Percentiles rank a stretch among this genome's conserved stretches.
phyloP scores from a whole-genome alignment of 441 rosid genomes.

The Arabidopsis hybrid region DNA sequence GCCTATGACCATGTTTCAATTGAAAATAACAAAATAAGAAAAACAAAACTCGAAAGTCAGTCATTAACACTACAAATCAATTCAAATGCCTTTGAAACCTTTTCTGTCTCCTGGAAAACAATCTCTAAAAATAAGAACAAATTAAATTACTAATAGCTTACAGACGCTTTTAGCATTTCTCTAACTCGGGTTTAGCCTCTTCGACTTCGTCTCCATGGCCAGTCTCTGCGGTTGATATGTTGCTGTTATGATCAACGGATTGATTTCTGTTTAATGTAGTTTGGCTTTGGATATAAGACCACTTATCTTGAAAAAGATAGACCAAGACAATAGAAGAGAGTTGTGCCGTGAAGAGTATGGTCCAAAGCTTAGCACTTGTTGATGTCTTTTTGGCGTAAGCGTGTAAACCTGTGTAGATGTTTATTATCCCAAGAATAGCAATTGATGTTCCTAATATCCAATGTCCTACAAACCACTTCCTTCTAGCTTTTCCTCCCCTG shows the following conservation, averaged over 20 bases:
- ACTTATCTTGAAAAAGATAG: conserved; percentile 83
- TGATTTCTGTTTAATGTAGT: conserved; percentile 5
- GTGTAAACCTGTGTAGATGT: conserved; percentile 65
- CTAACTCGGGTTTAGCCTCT: conserved; percentile 19
- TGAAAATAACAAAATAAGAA: background rate
- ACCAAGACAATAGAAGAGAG: conserved; percentile 52
- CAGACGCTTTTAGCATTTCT: conserved; percentile 28
- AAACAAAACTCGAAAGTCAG: background rate
- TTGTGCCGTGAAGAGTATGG: conserved; percentile 58
- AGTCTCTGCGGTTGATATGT: conserved; percentile 40
- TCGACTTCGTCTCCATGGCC: conserved; percentile 32
- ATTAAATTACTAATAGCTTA: conserved; percentile 1
- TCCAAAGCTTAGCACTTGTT: conserved; percentile 65
- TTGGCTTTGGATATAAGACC: conserved; percentile 65
- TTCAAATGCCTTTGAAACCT: background rate
- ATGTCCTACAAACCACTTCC: conserved; percentile 67
- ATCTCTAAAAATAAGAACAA: conserved; percentile 22
- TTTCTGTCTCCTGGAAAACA: conserved; percentile 1
- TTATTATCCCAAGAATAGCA: conserved; percentile 69
- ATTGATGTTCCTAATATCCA: conserved; percentile 70
- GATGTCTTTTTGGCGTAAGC: conserved; percentile 72
- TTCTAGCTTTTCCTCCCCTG: conserved; percentile 73
- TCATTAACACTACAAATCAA: conserved; percentile 12
- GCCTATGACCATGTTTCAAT: conserved; percentile 1
- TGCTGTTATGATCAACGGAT: conserved; percentile 42